Percentiles rank a stretch among this genome's conserved stretches.
Evolutionary conservation across 2,329 filamentous ascomycete genomes (phyloP).

Genomic region (Dothidotthia symphoricarpi): DNA sequence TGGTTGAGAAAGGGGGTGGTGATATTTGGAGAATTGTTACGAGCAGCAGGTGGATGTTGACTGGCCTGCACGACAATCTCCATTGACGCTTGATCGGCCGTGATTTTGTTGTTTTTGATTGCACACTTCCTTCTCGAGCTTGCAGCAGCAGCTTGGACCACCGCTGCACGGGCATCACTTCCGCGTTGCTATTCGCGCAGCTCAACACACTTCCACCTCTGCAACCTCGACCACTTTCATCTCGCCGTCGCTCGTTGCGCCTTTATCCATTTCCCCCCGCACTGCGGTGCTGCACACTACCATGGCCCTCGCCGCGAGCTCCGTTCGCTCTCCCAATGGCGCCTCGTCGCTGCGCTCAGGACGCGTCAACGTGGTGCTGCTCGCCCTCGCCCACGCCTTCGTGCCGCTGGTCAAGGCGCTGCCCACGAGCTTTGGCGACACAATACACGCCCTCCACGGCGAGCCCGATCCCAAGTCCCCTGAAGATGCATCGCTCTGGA

Average conservation of each 20-base stretch:
- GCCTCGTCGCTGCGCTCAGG: slow-evolving; percentile 17
- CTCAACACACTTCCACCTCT: slow-evolving; percentile 1
- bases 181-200: too few relatives aligned
- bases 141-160: too few relatives aligned
- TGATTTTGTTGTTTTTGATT: too few relatives aligned
- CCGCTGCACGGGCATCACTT: too few relatives aligned
- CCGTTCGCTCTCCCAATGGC: slow-evolving; percentile 31
- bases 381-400: slow-evolving; percentile 34
- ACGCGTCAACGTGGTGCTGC: slow-evolving; percentile 28
- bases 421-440: slow-evolving; percentile 29
- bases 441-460: slow-evolving; percentile 23
- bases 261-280: slow-evolving; percentile 1
- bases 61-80: too few relatives aligned
- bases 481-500: slow-evolving; percentile 68
- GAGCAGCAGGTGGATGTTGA: too few relatives aligned
- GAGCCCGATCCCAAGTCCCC: slow-evolving; percentile 35
- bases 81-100: too few relatives aligned
- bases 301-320: slow-evolving; percentile 34
- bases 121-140: too few relatives aligned
- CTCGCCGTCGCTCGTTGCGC: slow-evolving; percentile 4
- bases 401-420: slow-evolving; percentile 36
- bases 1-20: too few relatives aligned
- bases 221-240: slow-evolving; percentile 8
- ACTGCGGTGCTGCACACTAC: slow-evolving; percentile 15
- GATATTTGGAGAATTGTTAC: too few relatives aligned